These are phyloP conservation scores for Diddensiella transvaalensis DNA, from an alignment of 805 yeast species.

Conservation along the genomic window DNA sequence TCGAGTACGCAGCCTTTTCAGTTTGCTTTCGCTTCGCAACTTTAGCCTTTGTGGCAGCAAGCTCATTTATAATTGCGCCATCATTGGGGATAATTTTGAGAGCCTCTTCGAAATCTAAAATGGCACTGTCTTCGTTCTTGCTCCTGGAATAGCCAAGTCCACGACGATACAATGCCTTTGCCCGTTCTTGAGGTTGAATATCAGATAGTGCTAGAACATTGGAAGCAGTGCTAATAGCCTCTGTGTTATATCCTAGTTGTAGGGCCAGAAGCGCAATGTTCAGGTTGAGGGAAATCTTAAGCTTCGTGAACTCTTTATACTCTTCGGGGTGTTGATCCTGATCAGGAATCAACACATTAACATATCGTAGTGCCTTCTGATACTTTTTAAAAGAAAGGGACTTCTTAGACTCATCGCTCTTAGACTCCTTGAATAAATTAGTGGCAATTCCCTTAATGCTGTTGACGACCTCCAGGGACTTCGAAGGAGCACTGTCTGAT, in stretches of 20 bases:
- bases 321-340: slow-evolving; percentile 35
- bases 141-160: slow-evolving; percentile 65
- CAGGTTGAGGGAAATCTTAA: slow-evolving; percentile 62
- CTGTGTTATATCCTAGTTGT: slow-evolving; percentile 54
- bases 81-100: slow-evolving; percentile 63
- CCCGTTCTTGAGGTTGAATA: slow-evolving; percentile 61
- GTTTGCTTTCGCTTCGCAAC: slow-evolving; percentile 51
- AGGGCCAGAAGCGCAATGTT: slow-evolving; percentile 74
- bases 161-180: slow-evolving; percentile 85
- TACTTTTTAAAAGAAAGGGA: slow-evolving; percentile 63
- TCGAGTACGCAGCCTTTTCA: slow-evolving; percentile 40
- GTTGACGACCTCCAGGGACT: slow-evolving; percentile 63
- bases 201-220: slow-evolving; percentile 60
- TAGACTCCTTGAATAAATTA: slow-evolving; percentile 61
- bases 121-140: slow-evolving; percentile 69
- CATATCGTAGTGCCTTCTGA: slow-evolving; percentile 63
- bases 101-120: slow-evolving; percentile 64
- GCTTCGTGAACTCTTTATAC: slow-evolving; percentile 48
- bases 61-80: slow-evolving; percentile 62
- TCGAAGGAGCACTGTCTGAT: slow-evolving; percentile 49
- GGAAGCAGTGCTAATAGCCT: slow-evolving; percentile 56
- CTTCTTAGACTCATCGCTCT: slow-evolving; percentile 57
- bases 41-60: slow-evolving; percentile 52
- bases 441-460: slow-evolving; percentile 77
- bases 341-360: slow-evolving; percentile 71